These are phyloP conservation scores for Cadophora sp. DNA, from an alignment of 2,329 filamentous ascomycete genomes.

Conservation along the genomic window DNA sequence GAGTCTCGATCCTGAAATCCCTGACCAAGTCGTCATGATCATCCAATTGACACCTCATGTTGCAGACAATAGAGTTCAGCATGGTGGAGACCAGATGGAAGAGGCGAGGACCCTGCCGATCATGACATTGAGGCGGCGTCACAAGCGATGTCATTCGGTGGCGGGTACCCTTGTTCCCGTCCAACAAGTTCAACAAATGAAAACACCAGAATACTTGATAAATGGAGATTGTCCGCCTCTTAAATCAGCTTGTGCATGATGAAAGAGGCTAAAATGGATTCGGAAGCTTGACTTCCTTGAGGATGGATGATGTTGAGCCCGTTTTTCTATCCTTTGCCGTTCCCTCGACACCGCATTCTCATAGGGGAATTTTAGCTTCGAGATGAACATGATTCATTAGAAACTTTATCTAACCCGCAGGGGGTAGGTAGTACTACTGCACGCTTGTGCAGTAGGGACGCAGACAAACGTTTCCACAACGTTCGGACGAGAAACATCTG, in stretches of 20 bases:
- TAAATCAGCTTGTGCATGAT: background rate
- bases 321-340: slow-evolving; percentile 2
- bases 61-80: background rate
- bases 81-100: slow-evolving; percentile 4
- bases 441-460: background rate
- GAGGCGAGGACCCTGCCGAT: slow-evolving; percentile 29
- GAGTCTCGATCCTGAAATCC: slow-evolving; percentile 20
- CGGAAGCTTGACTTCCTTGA: background rate
- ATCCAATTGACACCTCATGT: slow-evolving; percentile 13
- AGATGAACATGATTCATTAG: background rate
- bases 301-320: slow-evolving; percentile 2
- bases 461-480: background rate
- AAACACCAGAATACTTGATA: background rate
- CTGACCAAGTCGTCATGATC: slow-evolving; percentile 20
- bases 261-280: background rate
- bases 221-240: slow-evolving; percentile 17
- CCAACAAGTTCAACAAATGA: slow-evolving; percentile 2
- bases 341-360: background rate
- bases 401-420: background rate
- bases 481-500: background rate
- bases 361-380: background rate
- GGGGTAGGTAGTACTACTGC: slow-evolving; percentile 3
- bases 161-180: slow-evolving; percentile 6
- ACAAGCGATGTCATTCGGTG: slow-evolving; percentile 28
- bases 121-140: slow-evolving; percentile 28